phyloP scores from a whole-genome alignment of 1,284 basidiomycete genomes.

The Mycosarcoma mackinlayi region DNA sequence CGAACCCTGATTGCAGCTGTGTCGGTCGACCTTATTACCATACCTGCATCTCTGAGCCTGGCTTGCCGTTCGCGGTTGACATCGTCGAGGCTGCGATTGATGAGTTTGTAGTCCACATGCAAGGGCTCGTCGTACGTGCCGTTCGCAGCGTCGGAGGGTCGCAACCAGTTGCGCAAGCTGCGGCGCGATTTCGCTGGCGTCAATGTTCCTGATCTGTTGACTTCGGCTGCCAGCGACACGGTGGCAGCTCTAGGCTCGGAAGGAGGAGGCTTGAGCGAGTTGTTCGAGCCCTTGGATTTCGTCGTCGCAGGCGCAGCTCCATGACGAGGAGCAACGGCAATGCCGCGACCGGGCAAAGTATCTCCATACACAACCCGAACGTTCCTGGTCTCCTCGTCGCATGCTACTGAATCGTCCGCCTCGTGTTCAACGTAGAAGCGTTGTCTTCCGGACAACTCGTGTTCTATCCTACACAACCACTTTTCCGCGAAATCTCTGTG shows the following conservation, averaged over 20 bases:
- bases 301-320: conserved; percentile 34
- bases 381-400: conserved; percentile 14
- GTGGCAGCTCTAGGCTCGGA: not conserved
- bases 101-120: conserved; percentile 24
- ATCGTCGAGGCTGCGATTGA: conserved; percentile 23
- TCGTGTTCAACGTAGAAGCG: conserved; percentile 37
- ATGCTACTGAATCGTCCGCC: conserved; percentile 21
- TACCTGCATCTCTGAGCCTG: not conserved
- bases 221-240: conserved; percentile 8
- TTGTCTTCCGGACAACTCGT: conserved; percentile 49
- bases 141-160: not conserved
- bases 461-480: conserved; percentile 58
- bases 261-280: not conserved
- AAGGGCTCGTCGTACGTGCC: conserved; percentile 31
- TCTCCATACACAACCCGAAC: conserved; percentile 47
- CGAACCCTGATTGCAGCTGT: conserved; percentile 11
- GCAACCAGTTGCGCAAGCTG: conserved; percentile 31
- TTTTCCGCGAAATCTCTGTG: conserved; percentile 58
- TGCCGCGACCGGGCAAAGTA: conserved; percentile 17
- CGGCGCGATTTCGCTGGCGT: conserved; percentile 11
- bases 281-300: not conserved
- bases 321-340: conserved; percentile 47
- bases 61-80: conserved; percentile 1
- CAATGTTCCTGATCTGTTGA: not conserved
- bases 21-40: conserved; percentile 1